Evolutionary conservation across 192 early-diverging fungal species (phyloP), one percentile per base, ranked within the genome.

Genomic region (Mortierella alpina): DNA sequence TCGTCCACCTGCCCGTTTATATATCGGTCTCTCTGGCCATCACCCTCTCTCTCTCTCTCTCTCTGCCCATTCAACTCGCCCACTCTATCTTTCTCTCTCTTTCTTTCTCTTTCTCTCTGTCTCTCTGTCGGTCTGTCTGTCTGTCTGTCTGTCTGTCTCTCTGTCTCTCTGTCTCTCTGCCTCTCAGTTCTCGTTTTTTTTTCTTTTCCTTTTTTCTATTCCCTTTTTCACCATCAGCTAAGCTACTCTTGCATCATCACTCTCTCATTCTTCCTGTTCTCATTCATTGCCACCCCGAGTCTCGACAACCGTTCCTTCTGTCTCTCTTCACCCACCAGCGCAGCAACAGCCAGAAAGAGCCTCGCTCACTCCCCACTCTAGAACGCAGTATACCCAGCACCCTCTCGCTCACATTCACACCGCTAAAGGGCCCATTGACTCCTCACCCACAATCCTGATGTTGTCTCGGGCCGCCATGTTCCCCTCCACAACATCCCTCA

Each of bases 401-500:
- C 14, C 40, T 69, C 47, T 41, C 67, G 48, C 68, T 18, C 49
- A 8, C 23, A 5, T 45, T n/a, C 22, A 22, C 46, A 6, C 40
- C 63, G 15, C 23, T 1, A 6, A 14, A 20, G 20, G 47, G 4
- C 39, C 53, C 69, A 62, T 71, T 31, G 11, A 49, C 45, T 22
- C 31, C 31, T 23, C 61, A 54, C 50, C 59, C 15, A 39, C 2
- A 0, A 8, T 47, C 63, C 42, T 12, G 5, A 75, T 68, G 59
- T 60, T 74, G 63, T 60, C 73, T 10, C 47, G 66, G 23, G 53
- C 47, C 41, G 53, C 59, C 59, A 49, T 61, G 73, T 46, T 44
- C 15, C 54, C 65, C 13, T 67, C 73, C 17, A 15, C 66, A 31
- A 54, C 65, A 41, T 49, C 70, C 5, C 12, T 50, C 22, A 50